phyloP scores from a whole-genome alignment of 768 basidiomycete genomes.

The Mycena haematopus region DNA sequence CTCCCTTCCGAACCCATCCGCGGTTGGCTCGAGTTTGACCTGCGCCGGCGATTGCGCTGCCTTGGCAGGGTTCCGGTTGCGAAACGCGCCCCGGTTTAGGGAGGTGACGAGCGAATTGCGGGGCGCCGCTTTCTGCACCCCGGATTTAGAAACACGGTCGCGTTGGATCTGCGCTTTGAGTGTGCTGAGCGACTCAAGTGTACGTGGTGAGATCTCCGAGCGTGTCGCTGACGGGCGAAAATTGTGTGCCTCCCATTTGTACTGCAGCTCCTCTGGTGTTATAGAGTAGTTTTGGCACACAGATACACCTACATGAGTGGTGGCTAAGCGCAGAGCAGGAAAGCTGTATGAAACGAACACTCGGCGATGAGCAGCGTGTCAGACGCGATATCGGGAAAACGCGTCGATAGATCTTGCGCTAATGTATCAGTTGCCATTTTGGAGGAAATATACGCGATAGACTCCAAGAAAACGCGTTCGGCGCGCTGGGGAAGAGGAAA shows the following conservation, averaged over 20 bases:
- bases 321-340: conserved; percentile 20
- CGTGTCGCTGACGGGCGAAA: conserved; percentile 42
- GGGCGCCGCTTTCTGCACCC: conserved; percentile 39
- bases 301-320: conserved; percentile 52
- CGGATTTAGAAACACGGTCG: conserved; percentile 42
- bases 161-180: conserved; percentile 59
- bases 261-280: conserved; percentile 58
- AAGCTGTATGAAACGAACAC: conserved; percentile 1
- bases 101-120: conserved; percentile 38
- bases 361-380: conserved; percentile 30
- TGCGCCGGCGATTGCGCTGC: conserved; percentile 27
- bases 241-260: conserved; percentile 72
- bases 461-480: conserved; percentile 4
- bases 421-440: conserved; percentile 12
- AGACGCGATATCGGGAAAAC: conserved; percentile 26
- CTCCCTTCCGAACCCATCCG: conserved; percentile 32
- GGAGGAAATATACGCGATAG: not conserved
- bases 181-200: conserved; percentile 55
- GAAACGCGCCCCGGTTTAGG: conserved; percentile 39
- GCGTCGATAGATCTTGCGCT: conserved; percentile 12
- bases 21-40: conserved; percentile 45
- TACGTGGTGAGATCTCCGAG: conserved; percentile 47
- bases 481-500: not conserved
- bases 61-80: conserved; percentile 38
- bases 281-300: conserved; percentile 71